phyloP scores from a whole-genome alignment of 768 basidiomycete species.

The Dendrothele bispora region DNA sequence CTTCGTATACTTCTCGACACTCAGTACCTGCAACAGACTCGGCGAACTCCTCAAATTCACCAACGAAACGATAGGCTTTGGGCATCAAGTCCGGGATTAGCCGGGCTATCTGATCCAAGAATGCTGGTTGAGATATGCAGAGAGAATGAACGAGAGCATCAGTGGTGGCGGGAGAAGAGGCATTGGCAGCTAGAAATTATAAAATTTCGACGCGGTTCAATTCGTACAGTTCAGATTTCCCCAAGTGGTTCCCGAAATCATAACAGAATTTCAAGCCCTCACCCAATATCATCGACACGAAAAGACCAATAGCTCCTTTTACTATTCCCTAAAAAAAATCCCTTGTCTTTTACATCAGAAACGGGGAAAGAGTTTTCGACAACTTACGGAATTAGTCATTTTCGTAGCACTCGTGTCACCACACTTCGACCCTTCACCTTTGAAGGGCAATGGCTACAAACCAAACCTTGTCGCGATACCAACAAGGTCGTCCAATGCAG shows the following conservation, averaged over 20 bases:
- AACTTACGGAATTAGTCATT: slow-evolving; percentile 47
- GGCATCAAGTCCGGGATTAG: slow-evolving; percentile 36
- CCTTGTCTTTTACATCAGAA: too few relatives aligned
- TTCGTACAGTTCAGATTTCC: too few relatives aligned
- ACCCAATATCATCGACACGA: slow-evolving; percentile 46
- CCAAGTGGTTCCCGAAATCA: too few relatives aligned
- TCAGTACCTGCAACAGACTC: slow-evolving; percentile 39
- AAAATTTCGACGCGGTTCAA: too few relatives aligned
- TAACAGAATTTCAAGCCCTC: too few relatives aligned
- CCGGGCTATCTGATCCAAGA: slow-evolving; percentile 30
- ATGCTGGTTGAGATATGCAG: slow-evolving; percentile 31
- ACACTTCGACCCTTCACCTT: slow-evolving; percentile 37
- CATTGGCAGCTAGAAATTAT: slow-evolving; percentile 45
- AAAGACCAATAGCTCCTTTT: slow-evolving; percentile 43
- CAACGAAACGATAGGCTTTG: slow-evolving; percentile 49
- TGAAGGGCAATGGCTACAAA: slow-evolving; percentile 35
- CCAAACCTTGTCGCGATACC: slow-evolving; percentile 32
- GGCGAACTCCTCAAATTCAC: slow-evolving; percentile 52
- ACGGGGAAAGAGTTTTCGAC: too few relatives aligned
- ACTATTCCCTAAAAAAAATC: slow-evolving; percentile 36
- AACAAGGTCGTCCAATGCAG: slow-evolving; percentile 32
- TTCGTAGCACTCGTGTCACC: slow-evolving; percentile 53
- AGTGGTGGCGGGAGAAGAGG: slow-evolving; percentile 49
- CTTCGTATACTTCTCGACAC: too few relatives aligned
- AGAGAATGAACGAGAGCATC: slow-evolving; percentile 44